Evolutionary conservation across 768 basidiomycete species (phyloP).

Genomic region (Lentinula lateritia): DNA sequence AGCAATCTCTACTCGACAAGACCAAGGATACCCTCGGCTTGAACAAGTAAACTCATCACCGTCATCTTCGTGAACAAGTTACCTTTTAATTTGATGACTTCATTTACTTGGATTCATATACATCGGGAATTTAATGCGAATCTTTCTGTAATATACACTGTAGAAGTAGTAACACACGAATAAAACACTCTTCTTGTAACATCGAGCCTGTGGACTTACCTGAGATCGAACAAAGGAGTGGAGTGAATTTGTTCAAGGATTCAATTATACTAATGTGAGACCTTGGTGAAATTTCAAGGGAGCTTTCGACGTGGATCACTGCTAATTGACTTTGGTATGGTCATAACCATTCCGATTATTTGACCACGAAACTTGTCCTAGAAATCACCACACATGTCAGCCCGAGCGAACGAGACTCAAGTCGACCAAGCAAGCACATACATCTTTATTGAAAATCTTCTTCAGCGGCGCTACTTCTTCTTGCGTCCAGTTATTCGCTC

Average conservation of each 20-base stretch:
- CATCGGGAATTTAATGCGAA: too few species aligned
- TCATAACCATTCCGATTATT: neutral
- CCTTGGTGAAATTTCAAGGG: neutral
- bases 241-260: too few species aligned
- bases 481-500: neutral
- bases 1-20: constrained; percentile 42
- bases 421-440: neutral
- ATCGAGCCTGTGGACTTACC: too few species aligned
- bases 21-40: constrained; percentile 51
- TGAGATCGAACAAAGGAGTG: too few species aligned
- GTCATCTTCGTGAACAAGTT: too few species aligned
- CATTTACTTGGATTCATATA: too few species aligned
- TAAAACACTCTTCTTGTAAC: too few species aligned
- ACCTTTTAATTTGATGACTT: too few species aligned
- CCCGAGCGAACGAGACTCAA: neutral
- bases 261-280: too few species aligned
- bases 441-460: constrained; percentile 8
- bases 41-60: constrained; percentile 17
- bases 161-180: too few species aligned
- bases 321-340: neutral
- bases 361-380: neutral
- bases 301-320: neutral
- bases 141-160: too few species aligned
- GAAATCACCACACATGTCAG: neutral
- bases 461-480: constrained; percentile 2